These are phyloP conservation scores for Taphrina flavorubra DNA, from an alignment of 1,139 yeast species.

Conservation along the genomic window DNA sequence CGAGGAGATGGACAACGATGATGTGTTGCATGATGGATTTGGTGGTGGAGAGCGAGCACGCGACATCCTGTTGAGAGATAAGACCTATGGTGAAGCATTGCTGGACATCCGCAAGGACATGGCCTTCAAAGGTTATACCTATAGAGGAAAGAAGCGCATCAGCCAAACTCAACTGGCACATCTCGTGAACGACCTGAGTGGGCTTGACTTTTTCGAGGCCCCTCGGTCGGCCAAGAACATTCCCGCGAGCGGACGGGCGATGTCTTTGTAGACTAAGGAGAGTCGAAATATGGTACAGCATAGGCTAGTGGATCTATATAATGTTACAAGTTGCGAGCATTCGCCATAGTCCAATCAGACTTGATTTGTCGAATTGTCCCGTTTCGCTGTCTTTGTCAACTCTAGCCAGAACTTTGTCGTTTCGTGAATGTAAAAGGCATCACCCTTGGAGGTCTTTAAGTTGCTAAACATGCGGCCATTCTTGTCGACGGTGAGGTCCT, in stretches of 20 bases:
- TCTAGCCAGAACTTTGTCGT: conserved; percentile 35
- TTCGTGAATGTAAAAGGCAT: conserved; percentile 38
- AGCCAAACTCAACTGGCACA: conserved; percentile 3
- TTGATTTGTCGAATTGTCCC: background rate
- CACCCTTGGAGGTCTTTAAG: conserved; percentile 25
- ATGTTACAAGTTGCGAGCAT: background rate
- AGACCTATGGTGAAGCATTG: conserved; percentile 28
- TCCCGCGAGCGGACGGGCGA: conserved; percentile 21
- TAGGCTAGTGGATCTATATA: background rate
- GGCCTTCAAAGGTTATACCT: conserved; percentile 42
- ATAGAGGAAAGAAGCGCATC: conserved; percentile 15
- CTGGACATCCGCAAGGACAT: conserved; percentile 38
- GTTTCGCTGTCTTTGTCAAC: background rate
- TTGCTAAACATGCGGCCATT: conserved; percentile 41
- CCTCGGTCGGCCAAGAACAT: background rate
- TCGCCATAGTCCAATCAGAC: background rate
- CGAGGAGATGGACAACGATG: conserved; percentile 54
- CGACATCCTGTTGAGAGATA: conserved; percentile 40
- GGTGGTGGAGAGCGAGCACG: conserved; percentile 28
- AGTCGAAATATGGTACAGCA: background rate
- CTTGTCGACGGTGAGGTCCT: conserved; percentile 21
- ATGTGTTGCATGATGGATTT: conserved; percentile 20
- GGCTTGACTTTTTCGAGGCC: background rate
- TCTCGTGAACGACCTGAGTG: background rate
- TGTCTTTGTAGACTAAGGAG: conserved; percentile 15